phyloP scores from a whole-genome alignment of 2,329 filamentous ascomycete species.

The Capronia americana region DNA sequence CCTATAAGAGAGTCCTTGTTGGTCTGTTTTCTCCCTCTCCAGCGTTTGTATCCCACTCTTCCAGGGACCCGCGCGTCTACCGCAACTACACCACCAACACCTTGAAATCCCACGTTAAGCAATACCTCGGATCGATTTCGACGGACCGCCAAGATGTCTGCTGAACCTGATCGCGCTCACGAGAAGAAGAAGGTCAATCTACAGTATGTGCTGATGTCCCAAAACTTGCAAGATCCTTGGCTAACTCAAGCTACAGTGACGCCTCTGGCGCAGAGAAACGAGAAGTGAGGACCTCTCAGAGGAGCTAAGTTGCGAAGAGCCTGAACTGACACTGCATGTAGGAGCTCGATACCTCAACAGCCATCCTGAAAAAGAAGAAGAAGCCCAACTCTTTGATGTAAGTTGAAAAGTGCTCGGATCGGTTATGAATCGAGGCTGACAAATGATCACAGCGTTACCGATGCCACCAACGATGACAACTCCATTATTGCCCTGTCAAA shows the following conservation, averaged over 20 bases:
- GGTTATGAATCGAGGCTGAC: constrained; percentile 28
- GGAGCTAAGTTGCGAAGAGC: constrained; percentile 39
- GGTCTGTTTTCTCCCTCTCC: background rate
- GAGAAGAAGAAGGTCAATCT: constrained; percentile 85
- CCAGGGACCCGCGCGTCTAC: constrained; percentile 7
- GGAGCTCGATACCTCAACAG: constrained; percentile 90
- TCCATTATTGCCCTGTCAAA: constrained; percentile 98
- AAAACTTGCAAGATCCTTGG: constrained; percentile 32
- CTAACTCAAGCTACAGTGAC: constrained; percentile 65
- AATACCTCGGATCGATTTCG: constrained; percentile 16
- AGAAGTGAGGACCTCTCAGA: constrained; percentile 65
- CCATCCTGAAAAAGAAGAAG: constrained; percentile 99
- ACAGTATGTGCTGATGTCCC: constrained; percentile 64
- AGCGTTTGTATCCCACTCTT: constrained; percentile 1
- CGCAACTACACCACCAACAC: constrained; percentile 10
- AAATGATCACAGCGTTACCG: constrained; percentile 75
- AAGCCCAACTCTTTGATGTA: constrained; percentile 99
- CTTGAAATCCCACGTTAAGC: background rate
- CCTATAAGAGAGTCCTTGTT: constrained; percentile 19
- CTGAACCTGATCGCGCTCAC: constrained; percentile 66
- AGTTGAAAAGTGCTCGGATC: constrained; percentile 45
- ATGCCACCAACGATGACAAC: constrained; percentile 99
- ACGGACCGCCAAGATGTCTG: constrained; percentile 66
- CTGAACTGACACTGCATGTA: constrained; percentile 48
- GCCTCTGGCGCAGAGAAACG: constrained; percentile 86